Evolutionary conservation across 495 filamentous ascomycete species (phyloP), one percentile per base, ranked within the genome.

Genomic region (Jackrogersella multiformis): DNA sequence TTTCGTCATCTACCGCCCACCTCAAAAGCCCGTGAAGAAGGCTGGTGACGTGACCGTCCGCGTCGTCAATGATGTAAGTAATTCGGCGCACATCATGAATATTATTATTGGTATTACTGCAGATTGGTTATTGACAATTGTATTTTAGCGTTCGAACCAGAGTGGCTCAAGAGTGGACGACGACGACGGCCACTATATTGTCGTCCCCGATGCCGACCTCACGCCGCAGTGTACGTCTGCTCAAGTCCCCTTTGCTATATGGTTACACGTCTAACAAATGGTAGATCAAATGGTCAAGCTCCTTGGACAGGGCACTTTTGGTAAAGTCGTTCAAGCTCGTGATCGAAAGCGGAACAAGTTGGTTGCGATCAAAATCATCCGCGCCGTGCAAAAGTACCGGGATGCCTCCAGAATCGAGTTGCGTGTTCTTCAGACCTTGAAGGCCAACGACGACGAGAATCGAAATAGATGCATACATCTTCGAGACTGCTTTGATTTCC

Each of bases 341-440:
- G 95, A 99, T 73, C 87, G 87, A 63, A 83, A 84, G 57, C 86
- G 87, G 56, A 87, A 87, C 57, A 88, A 90, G 58, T 85, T 90
- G 54, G 95, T 94, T 66, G 95, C 95, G 24, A 91, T 99, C 74
- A 99, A 99, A 78, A 94, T 99, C 74, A 99, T 99, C 64, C 90
- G 95, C 51, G 97, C 95, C 0, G 95, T 99, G 5, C 95, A 96
- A 71, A 99, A 99, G 69, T 99, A 99, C 70, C 89, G 95, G 42
- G 95, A 99, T 78, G 95, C 95, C 1, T 95, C 91, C n/a, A 87
- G 94, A 54, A 98, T 99, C 69, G 95, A 99, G 77, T 80, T 99
- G 4, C 88, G 95, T 49, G 95, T 99, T 5, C 80, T 99, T 13
- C 92, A 92, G 46, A 99, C 95, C 0, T 79, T 99, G 24, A 87